Evolutionary conservation across 495 filamentous ascomycete genomes (phyloP).

Genomic region (Penicillium malachiteum): DNA sequence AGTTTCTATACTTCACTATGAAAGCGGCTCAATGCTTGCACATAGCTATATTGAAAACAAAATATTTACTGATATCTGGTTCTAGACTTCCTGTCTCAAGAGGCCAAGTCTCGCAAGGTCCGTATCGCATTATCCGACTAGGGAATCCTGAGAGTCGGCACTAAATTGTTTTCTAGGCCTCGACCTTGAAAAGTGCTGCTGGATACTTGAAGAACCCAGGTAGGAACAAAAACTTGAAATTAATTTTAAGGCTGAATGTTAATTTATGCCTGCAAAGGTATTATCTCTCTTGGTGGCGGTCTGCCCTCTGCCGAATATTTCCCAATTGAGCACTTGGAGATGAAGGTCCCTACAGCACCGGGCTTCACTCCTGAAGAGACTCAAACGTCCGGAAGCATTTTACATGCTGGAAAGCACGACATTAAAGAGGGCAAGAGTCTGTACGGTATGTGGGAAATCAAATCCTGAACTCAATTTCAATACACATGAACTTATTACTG

Average conservation of each 20-base stretch:
- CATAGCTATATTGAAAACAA: not conserved
- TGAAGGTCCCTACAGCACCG: constrained; percentile 66
- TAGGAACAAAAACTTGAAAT: constrained; percentile 12
- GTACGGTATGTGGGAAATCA: constrained; percentile 46
- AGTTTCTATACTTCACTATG: constrained; percentile 32
- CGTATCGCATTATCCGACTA: not conserved
- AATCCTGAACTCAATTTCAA: not conserved
- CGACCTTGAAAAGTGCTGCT: constrained; percentile 76
- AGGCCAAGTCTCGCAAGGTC: constrained; percentile 44
- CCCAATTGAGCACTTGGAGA: constrained; percentile 67
- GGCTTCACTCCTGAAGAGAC: constrained; percentile 70
- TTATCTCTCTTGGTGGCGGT: constrained; percentile 90
- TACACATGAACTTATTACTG: not conserved
- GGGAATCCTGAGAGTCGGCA: not conserved
- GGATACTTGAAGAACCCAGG: constrained; percentile 70
- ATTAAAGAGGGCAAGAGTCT: constrained; percentile 60
- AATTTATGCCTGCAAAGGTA: constrained; percentile 29
- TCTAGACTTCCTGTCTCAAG: constrained; percentile 38
- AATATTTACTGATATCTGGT: not conserved
- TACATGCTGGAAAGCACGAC: constrained; percentile 80
- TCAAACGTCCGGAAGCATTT: constrained; percentile 46
- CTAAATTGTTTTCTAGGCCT: constrained; percentile 38
- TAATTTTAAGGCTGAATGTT: not conserved
- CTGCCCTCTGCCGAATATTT: constrained; percentile 88
- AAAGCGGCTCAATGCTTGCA: not conserved